Evolutionary conservation across 768 basidiomycete genomes (phyloP), one percentile per base, ranked within the genome.

Genomic region (Auriscalpium microsporum): DNA sequence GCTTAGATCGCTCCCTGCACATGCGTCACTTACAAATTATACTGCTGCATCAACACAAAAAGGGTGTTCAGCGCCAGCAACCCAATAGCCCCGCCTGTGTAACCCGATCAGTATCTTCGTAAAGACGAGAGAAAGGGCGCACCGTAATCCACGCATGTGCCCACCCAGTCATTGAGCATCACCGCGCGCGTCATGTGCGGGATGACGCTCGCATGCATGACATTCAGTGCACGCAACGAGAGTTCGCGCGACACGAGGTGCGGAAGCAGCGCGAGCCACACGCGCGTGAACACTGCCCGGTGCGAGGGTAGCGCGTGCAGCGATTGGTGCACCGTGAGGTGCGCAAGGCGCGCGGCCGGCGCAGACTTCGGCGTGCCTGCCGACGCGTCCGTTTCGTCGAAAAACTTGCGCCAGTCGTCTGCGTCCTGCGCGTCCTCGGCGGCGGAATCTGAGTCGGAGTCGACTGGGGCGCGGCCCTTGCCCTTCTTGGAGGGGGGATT

Each of bases 161-260:
- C 81, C 40, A 95, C 78, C 90, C 93, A 96, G 67, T 95, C 92
- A 87, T 93, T 92, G n/a, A 88, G 78, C 50, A 90, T 69, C 48
- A 89, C 74, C 0, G 87, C 83, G 40, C 87, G 70, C 0, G 88
- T 91, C 48, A 94, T 67, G 67, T 93, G 84, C 0, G 94, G 94
- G 67, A 95, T 70, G 11, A 94, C 86, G 6, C 85, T 82, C 11
- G 82, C 75, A 67, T 95, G 92, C 77, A 95, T 83, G 34, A 94
- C 75, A 62, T 84, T 84, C 58, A 95, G 70, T 14, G 78, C 81
- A 47, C 86, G 74, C 21, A 77, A 75, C 14, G 81, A 75, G 4
- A 83, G 63, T 1, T 65, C 65, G 59, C 73, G 63, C 68, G 67
- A 53, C 69, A 68, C 56, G 10, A 92, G 67, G 23, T 74, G 75